phyloP scores from a whole-genome alignment of 305 asterid species.

The Fraxinus albicans region DNA sequence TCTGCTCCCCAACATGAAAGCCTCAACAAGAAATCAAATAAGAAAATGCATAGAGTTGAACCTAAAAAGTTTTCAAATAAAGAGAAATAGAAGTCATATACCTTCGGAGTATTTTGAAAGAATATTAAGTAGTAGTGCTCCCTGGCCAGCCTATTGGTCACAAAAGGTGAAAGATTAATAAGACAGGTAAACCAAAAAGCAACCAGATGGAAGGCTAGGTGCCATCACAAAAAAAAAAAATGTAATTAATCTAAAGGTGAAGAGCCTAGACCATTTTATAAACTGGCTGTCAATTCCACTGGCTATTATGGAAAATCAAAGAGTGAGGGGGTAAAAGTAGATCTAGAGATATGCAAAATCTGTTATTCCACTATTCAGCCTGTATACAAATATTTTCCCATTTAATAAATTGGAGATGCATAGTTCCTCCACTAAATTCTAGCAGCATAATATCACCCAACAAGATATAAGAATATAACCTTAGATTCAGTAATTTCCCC shows the following conservation, averaged over 20 bases:
- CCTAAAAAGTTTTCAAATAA: constrained; percentile 4
- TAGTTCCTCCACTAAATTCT: constrained; percentile 5
- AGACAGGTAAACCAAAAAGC: constrained; percentile 8
- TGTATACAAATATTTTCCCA: constrained; percentile 11
- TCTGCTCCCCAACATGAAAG: not conserved
- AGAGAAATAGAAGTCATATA: constrained; percentile 27
- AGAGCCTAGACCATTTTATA: constrained; percentile 7
- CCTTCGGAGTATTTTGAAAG: constrained; percentile 89
- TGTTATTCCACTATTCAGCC: constrained; percentile 10
- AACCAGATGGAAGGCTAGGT: not conserved
- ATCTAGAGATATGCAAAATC: not conserved
- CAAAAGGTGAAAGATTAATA: constrained; percentile 17
- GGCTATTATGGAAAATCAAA: not conserved
- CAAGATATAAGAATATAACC: constrained; percentile 42
- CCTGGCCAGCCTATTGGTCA: constrained; percentile 74
- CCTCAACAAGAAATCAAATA: constrained; percentile 19
- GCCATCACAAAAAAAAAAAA: not conserved
- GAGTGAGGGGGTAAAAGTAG: constrained; percentile 3
- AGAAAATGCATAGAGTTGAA: constrained; percentile 16
- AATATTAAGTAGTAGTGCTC: constrained; percentile 73
- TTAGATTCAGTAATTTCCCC: constrained; percentile 97
- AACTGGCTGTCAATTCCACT: constrained; percentile 13
- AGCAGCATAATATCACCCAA: constrained; percentile 11
- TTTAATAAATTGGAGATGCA: not conserved
- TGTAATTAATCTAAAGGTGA: constrained; percentile 12